Percentiles rank a stretch among this genome's conserved stretches.
phyloP scores from a whole-genome alignment of 106 monocot species.

The Dendrobium chrysotoxum region DNA sequence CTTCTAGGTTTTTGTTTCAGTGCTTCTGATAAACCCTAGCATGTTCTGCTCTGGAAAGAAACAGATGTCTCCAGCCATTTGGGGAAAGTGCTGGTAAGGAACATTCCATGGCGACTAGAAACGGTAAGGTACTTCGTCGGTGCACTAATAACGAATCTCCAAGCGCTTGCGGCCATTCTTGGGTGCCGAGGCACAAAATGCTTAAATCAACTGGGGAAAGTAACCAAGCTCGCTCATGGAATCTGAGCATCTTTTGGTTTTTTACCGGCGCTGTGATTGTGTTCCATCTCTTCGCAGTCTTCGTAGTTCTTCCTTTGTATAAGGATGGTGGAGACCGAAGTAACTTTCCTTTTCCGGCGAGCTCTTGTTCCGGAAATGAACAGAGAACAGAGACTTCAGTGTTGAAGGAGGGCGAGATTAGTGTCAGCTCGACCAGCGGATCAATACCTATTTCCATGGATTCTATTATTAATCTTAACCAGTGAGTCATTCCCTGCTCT shows the following conservation, averaged over 20 bases:
- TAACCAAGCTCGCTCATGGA: neutral
- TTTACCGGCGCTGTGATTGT: neutral
- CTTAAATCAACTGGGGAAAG: neutral
- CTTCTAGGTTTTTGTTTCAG: too few relatives aligned
- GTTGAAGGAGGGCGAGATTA: slow-evolving; percentile 1
- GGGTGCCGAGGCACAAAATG: neutral
- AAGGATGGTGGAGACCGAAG: neutral
- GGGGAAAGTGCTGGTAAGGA: neutral
- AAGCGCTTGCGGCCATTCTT: neutral
- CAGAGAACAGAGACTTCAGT: neutral
- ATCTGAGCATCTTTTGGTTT: neutral
- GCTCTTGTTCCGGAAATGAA: neutral
- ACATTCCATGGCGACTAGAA: neutral
- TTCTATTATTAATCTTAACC: slow-evolving; percentile 33
- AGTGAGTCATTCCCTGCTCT: slow-evolving; percentile 17
- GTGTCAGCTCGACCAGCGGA: slow-evolving; percentile 10
- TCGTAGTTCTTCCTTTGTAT: neutral
- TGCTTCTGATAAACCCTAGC: neutral
- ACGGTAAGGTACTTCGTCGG: neutral
- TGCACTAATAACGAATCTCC: neutral
- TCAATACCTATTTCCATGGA: slow-evolving; percentile 6
- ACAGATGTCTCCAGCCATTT: neutral
- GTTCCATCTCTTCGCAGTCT: neutral
- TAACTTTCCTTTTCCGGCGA: neutral
- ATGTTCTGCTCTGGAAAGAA: neutral